Percentiles rank a stretch among this genome's conserved stretches.
These are phyloP conservation scores for Nectriaceae sp. DNA, from an alignment of 2,329 filamentous ascomycete genomes.

Conservation along the genomic window DNA sequence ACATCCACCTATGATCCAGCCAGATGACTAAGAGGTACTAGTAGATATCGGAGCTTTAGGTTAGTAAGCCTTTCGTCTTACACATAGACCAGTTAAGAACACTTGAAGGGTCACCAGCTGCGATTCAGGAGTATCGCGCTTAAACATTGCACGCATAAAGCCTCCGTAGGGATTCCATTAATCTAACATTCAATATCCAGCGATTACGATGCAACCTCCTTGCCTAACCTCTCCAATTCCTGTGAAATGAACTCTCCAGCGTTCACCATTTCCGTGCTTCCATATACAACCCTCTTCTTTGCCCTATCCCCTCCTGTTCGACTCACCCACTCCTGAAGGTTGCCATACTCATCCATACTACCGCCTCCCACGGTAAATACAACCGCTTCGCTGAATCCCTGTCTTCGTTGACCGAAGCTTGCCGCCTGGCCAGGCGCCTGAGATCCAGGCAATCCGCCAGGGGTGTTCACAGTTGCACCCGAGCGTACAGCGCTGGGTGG, in stretches of 20 bases:
- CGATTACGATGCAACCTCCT: slow-evolving; percentile 50
- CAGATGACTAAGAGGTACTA: too few relatives aligned
- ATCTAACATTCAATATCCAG: background rate
- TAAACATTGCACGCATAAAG: too few relatives aligned
- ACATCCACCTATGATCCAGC: too few relatives aligned
- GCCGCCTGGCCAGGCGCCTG: slow-evolving; percentile 67
- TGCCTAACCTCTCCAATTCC: slow-evolving; percentile 64
- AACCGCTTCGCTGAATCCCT: slow-evolving; percentile 86
- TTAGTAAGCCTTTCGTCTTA: too few relatives aligned
- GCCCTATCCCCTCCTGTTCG: slow-evolving; percentile 68
- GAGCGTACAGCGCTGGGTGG: slow-evolving; percentile 66
- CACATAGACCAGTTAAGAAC: too few relatives aligned
- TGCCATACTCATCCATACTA: slow-evolving; percentile 98
- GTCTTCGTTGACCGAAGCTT: slow-evolving; percentile 86
- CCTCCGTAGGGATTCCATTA: background rate
- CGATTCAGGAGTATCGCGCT: too few relatives aligned
- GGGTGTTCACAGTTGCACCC: slow-evolving; percentile 42
- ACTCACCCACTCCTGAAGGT: slow-evolving; percentile 92
- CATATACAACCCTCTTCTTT: slow-evolving; percentile 86
- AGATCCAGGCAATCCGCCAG: slow-evolving; percentile 52
- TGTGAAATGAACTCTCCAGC: slow-evolving; percentile 66
- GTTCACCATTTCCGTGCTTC: slow-evolving; percentile 82
- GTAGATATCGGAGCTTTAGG: too few relatives aligned
- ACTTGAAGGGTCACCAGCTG: too few relatives aligned
- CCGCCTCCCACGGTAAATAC: slow-evolving; percentile 96